A percentile compares a stretch with the other conserved stretches of the same genome.
phyloP scores from a whole-genome alignment of 2,329 filamentous ascomycete species.

The Botrytis paeoniae region DNA sequence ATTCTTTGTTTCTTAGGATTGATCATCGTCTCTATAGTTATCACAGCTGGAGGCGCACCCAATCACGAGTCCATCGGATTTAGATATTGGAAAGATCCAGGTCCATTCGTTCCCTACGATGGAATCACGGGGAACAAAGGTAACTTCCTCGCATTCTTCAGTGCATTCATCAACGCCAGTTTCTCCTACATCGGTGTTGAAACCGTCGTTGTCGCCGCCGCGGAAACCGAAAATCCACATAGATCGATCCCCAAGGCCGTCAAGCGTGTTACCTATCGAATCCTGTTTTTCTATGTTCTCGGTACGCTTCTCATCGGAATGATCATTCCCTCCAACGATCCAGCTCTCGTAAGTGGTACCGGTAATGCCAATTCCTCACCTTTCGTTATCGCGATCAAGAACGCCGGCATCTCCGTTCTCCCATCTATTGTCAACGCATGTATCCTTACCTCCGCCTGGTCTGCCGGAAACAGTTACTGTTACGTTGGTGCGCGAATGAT shows the following conservation, averaged over 20 bases:
- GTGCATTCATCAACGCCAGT: slow-evolving; percentile 46
- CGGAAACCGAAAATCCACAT: slow-evolving; percentile 53
- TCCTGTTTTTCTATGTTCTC: slow-evolving; percentile 55
- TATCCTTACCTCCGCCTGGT: slow-evolving; percentile 64
- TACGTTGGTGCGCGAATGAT: slow-evolving; percentile 67
- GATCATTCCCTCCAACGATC: slow-evolving; percentile 54
- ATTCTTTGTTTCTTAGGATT: slow-evolving; percentile 63
- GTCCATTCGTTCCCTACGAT: slow-evolving; percentile 67
- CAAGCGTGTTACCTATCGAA: slow-evolving; percentile 52
- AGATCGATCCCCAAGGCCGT: slow-evolving; percentile 52
- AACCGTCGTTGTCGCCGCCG: slow-evolving; percentile 53
- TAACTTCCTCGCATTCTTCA: slow-evolving; percentile 52
- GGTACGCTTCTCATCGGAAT: slow-evolving; percentile 52
- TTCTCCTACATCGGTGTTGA: slow-evolving; percentile 52
- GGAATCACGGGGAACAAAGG: slow-evolving; percentile 56
- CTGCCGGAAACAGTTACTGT: slow-evolving; percentile 56
- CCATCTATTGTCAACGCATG: slow-evolving; percentile 68
- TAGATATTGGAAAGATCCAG: slow-evolving; percentile 66
- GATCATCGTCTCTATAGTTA: slow-evolving; percentile 61
- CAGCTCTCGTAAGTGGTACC: slow-evolving; percentile 40
- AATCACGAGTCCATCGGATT: slow-evolving; percentile 61
- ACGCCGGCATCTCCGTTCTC: slow-evolving; percentile 65
- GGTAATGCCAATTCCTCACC: slow-evolving; percentile 53
- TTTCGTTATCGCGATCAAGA: slow-evolving; percentile 69
- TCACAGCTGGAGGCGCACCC: slow-evolving; percentile 61